phyloP scores from a whole-genome alignment of 73 alveolate genomes.

The Paramecium pentaurelia region DNA sequence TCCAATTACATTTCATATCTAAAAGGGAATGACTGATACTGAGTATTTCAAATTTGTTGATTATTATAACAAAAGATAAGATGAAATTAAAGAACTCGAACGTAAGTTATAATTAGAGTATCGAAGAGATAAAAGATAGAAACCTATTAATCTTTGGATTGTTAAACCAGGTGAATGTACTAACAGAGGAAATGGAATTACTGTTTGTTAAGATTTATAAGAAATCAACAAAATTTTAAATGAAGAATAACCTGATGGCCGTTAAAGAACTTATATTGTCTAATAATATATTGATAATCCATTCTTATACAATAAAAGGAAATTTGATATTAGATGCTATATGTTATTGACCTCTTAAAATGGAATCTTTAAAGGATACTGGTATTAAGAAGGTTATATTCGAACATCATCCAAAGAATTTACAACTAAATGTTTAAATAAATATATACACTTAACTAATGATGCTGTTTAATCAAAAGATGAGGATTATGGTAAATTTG shows the following conservation, averaged over 20 bases:
- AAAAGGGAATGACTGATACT: conserved; percentile 67
- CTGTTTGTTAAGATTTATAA: conserved; percentile 58
- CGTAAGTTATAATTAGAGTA: conserved; percentile 12
- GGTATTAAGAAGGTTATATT: conserved; percentile 73
- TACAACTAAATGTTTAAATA: conserved; percentile 60
- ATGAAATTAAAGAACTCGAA: conserved; percentile 53
- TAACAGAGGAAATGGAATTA: conserved; percentile 78
- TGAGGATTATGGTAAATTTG: conserved; percentile 72
- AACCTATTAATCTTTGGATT: conserved; percentile 74
- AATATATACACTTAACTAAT: conserved; percentile 71
- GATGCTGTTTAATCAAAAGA: conserved; percentile 71
- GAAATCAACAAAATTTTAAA: conserved; percentile 63
- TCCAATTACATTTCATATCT: conserved; percentile 81
- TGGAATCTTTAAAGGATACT: conserved; percentile 71
- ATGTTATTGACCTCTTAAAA: conserved; percentile 64
- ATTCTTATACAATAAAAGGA: conserved; percentile 66
- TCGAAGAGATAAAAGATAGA: background rate
- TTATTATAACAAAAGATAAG: conserved; percentile 52
- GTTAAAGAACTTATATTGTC: conserved; percentile 64
- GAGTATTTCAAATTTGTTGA: conserved; percentile 64
- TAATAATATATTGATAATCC: conserved; percentile 73
- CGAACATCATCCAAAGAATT: conserved; percentile 74
- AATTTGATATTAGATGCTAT: conserved; percentile 72
- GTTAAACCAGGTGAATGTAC: conserved; percentile 93
- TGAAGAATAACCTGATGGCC: conserved; percentile 50